Conservation (phyloP, 129 eudicot genomes). For the Artemisia argyi region DNA sequence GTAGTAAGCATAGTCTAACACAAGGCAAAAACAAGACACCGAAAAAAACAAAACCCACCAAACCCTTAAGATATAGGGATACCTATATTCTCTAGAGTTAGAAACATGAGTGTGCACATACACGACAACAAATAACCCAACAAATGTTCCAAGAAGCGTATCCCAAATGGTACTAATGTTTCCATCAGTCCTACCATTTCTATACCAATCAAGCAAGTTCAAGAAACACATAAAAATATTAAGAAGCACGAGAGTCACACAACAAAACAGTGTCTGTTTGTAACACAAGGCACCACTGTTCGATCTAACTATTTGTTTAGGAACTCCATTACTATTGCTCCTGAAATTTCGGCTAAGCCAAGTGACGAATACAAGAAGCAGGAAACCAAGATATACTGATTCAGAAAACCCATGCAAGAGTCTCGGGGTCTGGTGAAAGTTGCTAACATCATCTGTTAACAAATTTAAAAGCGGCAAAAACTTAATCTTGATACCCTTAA, state of each 20-base stretch:
- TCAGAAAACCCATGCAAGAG: constrained; percentile 39
- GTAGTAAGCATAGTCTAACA: constrained; percentile 40
- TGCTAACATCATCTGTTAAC: constrained; percentile 8
- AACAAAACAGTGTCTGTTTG: constrained; percentile 42
- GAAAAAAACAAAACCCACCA: constrained; percentile 61
- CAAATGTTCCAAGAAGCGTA: constrained; percentile 39
- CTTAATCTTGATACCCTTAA: constrained; percentile 2
- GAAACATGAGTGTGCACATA: constrained; percentile 42
- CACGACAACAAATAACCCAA: constrained; percentile 51
- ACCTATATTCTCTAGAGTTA: constrained; percentile 31
- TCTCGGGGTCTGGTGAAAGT: constrained; percentile 35
- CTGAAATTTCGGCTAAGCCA: constrained; percentile 36
- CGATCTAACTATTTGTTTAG: constrained; percentile 24
- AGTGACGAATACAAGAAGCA: constrained; percentile 31
- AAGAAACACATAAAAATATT: constrained; percentile 51
- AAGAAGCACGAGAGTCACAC: constrained; percentile 44
- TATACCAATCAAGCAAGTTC: constrained; percentile 49
- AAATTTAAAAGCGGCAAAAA: constrained; percentile 4
- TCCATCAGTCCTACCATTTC: constrained; percentile 58
- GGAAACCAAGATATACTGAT: constrained; percentile 42
- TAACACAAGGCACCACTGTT: constrained; percentile 27
- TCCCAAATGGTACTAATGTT: constrained; percentile 38
- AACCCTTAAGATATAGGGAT: constrained; percentile 54
- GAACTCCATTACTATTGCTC: constrained; percentile 13
- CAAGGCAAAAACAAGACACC: constrained; percentile 46